phyloP scores from a whole-genome alignment of 164 flowering plant species.

The Piper betle region DNA sequence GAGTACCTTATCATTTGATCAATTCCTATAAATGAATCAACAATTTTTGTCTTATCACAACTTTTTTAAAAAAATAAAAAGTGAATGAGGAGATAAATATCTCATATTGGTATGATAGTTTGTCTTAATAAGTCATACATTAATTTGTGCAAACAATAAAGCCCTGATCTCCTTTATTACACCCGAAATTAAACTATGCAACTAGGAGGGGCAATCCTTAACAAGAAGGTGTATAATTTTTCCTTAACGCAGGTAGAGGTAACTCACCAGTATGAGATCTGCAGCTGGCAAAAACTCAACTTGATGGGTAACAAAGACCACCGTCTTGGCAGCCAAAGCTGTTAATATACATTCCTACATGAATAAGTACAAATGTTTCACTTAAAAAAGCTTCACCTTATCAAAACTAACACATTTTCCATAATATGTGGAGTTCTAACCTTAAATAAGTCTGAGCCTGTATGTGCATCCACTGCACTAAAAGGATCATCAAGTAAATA shows the following conservation, averaged over 20 bases:
- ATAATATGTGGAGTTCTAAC: conserved; percentile 19
- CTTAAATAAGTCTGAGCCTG: conserved; percentile 85
- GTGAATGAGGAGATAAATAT: not conserved
- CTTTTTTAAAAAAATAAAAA: no score
- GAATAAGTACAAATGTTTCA: conserved; percentile 5
- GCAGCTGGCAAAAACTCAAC: conserved; percentile 94
- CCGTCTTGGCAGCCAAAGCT: conserved; percentile 76
- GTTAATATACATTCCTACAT: conserved; percentile 89
- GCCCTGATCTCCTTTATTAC: no score
- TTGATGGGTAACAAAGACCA: conserved; percentile 94
- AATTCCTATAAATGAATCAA: no score
- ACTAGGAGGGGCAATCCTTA: not conserved
- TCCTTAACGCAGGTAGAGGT: not conserved
- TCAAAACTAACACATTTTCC: not conserved
- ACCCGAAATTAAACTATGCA: not conserved
- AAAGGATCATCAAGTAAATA: conserved; percentile 98
- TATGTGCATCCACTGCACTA: conserved; percentile 99
- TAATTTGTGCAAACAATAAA: not conserved
- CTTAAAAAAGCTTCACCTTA: conserved; percentile 3
- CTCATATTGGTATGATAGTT: not conserved
- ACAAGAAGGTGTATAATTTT: not conserved
- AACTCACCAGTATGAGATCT: conserved; percentile 81
- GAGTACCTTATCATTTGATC: no score
- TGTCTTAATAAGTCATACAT: not conserved
- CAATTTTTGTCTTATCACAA: no score